Percentiles rank a stretch among this genome's conserved stretches.
These are phyloP conservation scores for Mollisia scopiformis DNA, from an alignment of 2,329 filamentous ascomycete species.

Conservation along the genomic window DNA sequence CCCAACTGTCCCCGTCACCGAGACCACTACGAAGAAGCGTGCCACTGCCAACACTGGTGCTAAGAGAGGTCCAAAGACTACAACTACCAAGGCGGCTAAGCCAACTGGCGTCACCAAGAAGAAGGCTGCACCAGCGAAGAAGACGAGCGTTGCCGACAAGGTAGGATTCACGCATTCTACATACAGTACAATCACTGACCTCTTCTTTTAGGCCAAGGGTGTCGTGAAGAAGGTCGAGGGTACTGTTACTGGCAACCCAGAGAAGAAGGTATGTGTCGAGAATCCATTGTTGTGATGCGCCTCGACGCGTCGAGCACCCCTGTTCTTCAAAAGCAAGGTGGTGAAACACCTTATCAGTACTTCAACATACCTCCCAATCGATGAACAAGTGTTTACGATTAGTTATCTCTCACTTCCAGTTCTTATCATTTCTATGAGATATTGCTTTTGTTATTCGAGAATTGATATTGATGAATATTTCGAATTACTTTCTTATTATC, in stretches of 20 bases:
- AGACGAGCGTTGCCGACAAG: slow-evolving; percentile 34
- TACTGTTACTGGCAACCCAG: slow-evolving; percentile 38
- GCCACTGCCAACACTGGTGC: slow-evolving; percentile 34
- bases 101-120: slow-evolving; percentile 37
- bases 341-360: slow-evolving; percentile 15
- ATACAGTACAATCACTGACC: slow-evolving; percentile 17
- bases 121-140: slow-evolving; percentile 36
- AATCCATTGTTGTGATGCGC: slow-evolving; percentile 25
- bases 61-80: slow-evolving; percentile 36
- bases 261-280: slow-evolving; percentile 38
- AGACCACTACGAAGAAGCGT: slow-evolving; percentile 31
- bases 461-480: neutral
- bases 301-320: slow-evolving; percentile 29
- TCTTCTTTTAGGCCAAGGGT: slow-evolving; percentile 31
- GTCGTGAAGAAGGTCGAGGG: slow-evolving; percentile 37
- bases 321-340: slow-evolving; percentile 20
- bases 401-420: neutral
- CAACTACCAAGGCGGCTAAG: slow-evolving; percentile 37
- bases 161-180: slow-evolving; percentile 21
- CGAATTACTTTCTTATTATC: neutral
- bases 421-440: neutral
- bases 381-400: neutral
- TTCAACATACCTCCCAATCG: slow-evolving; percentile 13
- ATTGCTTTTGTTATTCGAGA: slow-evolving; percentile 4
- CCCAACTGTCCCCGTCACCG: slow-evolving; percentile 30